Conservation (phyloP, 192 early-diverging fungal species). For the Backusella circina region DNA sequence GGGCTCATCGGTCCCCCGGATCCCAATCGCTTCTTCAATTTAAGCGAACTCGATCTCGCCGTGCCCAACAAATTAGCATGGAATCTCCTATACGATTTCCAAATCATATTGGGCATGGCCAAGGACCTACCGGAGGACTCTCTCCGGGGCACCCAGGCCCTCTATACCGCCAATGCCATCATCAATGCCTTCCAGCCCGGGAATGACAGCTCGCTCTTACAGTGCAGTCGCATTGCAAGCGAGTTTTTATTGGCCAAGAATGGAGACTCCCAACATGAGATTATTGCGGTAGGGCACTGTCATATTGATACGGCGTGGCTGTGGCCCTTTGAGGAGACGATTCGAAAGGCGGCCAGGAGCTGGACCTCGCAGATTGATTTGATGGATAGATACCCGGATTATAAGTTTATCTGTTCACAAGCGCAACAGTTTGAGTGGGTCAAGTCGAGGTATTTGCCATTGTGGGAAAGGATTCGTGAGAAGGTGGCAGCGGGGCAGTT, state of each 20-base stretch:
- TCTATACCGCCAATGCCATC: constrained; percentile 76
- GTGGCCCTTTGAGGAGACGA: constrained; percentile 96
- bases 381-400: constrained; percentile 87
- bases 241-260: constrained; percentile 68
- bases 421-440: constrained; percentile 98
- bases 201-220: constrained; percentile 43
- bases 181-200: constrained; percentile 67
- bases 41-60: constrained; percentile 60
- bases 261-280: constrained; percentile 61
- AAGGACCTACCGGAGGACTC: constrained; percentile 66
- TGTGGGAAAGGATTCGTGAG: constrained; percentile 75
- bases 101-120: constrained; percentile 69
- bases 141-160: constrained; percentile 72
- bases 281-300: constrained; percentile 92
- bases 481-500: constrained; percentile 75
- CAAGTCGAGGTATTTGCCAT: constrained; percentile 71
- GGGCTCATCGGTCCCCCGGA: constrained; percentile 67
- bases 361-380: constrained; percentile 78
- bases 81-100: constrained; percentile 71
- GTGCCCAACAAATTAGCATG: constrained; percentile 70
- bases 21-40: constrained; percentile 54
- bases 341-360: constrained; percentile 85
- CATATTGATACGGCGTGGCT: constrained; percentile 54
- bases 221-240: constrained; percentile 43
- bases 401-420: constrained; percentile 91